These are phyloP conservation scores for Psidium friedrichsthalianum DNA, from an alignment of 345 rosid species.

Conservation along the genomic window DNA sequence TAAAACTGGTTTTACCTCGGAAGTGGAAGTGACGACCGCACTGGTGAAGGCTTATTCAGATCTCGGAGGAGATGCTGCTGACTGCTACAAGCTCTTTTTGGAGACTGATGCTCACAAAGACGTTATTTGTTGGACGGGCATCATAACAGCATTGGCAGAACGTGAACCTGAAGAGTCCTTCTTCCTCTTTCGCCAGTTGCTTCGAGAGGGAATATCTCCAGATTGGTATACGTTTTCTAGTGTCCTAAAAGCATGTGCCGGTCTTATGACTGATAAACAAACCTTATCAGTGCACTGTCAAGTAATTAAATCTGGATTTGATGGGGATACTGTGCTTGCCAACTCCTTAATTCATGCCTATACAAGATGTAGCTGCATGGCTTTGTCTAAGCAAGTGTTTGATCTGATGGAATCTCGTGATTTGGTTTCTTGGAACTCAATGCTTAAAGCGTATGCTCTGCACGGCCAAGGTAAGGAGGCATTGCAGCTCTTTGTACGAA, in stretches of 20 bases:
- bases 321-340: conserved; percentile 42
- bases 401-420: conserved; percentile 41
- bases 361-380: conserved; percentile 67
- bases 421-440: conserved; percentile 75
- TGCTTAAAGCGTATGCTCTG: conserved; percentile 75
- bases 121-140: conserved; percentile 69
- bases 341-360: conserved; percentile 81
- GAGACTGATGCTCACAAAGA: conserved; percentile 34
- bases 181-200: conserved; percentile 44
- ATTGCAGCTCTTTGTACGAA: conserved; percentile 38
- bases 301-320: conserved; percentile 54
- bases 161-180: conserved; percentile 53
- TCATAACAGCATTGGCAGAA: conserved; percentile 68
- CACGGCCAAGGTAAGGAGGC: conserved; percentile 72
- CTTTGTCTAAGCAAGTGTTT: conserved; percentile 53
- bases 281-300: conserved; percentile 50
- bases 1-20: conserved; percentile 42
- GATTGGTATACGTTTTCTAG: conserved; percentile 78
- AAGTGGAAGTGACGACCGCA: conserved; percentile 60
- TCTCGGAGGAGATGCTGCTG: conserved; percentile 35
- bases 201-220: conserved; percentile 35
- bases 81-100: conserved; percentile 51
- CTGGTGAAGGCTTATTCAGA: conserved; percentile 72
- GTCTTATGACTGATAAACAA: conserved; percentile 53
- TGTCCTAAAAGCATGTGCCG: conserved; percentile 71